A percentile compares a stretch with the other conserved stretches of the same genome.
These are phyloP conservation scores for Carex myosuroides DNA, from an alignment of 176 grass and related monocot genomes.

Conservation along the genomic window DNA sequence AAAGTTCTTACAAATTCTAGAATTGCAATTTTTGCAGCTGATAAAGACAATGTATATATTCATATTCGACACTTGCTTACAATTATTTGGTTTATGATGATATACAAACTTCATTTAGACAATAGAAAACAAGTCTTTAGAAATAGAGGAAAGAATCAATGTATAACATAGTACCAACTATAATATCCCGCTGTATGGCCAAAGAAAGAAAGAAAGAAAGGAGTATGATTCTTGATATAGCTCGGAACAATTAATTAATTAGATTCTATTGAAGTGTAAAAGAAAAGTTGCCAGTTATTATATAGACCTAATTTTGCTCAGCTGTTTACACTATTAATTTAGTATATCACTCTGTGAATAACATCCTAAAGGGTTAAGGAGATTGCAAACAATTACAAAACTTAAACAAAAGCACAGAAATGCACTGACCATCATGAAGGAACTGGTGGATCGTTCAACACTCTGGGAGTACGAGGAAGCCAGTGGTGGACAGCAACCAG, in stretches of 20 bases:
- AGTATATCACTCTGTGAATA: neutral
- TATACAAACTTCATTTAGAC: neutral
- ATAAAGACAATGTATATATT: neutral
- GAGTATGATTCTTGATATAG: neutral
- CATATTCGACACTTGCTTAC: neutral
- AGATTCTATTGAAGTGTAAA: neutral
- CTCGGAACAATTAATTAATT: neutral
- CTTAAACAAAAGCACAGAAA: neutral
- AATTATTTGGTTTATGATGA: neutral
- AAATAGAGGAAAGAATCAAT: neutral
- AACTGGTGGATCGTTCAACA: neutral
- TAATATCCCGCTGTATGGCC: neutral
- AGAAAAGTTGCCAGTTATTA: too few species aligned
- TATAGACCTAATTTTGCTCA: neutral
- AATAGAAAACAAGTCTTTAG: neutral
- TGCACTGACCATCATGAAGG: neutral
- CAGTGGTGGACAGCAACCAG: neutral
- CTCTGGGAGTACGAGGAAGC: neutral
- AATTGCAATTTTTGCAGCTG: neutral
- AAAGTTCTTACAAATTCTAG: neutral
- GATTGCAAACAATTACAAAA: neutral
- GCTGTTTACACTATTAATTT: neutral
- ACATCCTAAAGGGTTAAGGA: neutral
- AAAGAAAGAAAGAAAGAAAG: neutral
- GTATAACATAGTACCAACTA: neutral